These are phyloP conservation scores for Thraustochytrium striatum DNA, from an alignment of 352 stramenopile species.

Conservation along the genomic window DNA sequence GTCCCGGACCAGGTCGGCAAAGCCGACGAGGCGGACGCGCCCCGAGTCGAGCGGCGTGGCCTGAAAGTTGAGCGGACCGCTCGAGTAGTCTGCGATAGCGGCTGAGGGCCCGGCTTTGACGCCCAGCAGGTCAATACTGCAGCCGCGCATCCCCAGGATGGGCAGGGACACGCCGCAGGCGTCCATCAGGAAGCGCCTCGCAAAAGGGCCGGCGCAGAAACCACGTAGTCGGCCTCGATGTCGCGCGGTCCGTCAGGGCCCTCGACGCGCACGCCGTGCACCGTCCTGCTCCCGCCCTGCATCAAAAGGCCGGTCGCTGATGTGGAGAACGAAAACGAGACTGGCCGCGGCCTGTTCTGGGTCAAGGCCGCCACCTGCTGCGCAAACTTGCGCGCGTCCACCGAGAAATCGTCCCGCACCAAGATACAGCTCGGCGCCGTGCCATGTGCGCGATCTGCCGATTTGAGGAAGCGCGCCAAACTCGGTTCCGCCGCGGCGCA, in stretches of 20 bases:
- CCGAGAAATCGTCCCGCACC: not conserved
- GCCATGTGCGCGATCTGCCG: not conserved
- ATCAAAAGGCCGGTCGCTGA: too few species aligned
- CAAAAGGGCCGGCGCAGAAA: not conserved
- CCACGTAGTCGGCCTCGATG: not conserved
- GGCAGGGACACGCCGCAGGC: not conserved
- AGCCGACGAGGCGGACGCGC: not conserved
- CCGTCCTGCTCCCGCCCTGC: too few species aligned
- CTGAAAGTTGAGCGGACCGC: not conserved
- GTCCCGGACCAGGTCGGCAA: not conserved
- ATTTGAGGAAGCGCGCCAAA: not conserved
- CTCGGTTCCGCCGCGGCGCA: not conserved
- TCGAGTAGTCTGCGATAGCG: not conserved
- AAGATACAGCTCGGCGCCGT: not conserved
- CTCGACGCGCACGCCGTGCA: too few species aligned
- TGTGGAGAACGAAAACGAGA: too few species aligned
- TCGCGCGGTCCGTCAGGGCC: not conserved
- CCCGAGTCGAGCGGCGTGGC: not conserved
- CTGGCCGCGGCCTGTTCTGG: too few species aligned
- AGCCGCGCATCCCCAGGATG: not conserved
- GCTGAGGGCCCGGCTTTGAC: not conserved
- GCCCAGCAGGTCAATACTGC: not conserved
- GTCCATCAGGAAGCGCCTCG: not conserved
- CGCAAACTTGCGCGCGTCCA: not conserved
- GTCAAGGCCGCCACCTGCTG: not conserved